These are phyloP conservation scores for Pterocarpus santalinus DNA, from an alignment of 306 rosid species.

Conservation along the genomic window DNA sequence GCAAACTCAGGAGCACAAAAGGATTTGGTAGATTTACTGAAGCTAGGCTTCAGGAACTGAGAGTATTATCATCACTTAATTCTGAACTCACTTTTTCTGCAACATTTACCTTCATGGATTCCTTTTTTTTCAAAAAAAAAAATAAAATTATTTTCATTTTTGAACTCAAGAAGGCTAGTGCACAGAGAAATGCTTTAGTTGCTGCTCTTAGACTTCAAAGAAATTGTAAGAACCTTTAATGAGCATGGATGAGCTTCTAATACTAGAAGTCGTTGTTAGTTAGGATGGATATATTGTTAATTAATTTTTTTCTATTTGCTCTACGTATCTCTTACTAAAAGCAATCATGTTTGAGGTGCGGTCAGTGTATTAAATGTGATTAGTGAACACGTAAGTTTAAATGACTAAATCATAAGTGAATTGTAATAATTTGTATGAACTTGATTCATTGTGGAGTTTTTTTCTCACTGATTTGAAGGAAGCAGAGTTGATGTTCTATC, in stretches of 20 bases:
- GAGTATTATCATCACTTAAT: constrained; percentile 44
- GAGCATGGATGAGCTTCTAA: constrained; percentile 56
- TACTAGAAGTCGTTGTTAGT: too few species aligned
- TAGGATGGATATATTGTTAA: too few species aligned
- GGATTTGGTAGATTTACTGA: constrained; percentile 65
- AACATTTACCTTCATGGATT: constrained; percentile 7
- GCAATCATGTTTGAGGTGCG: too few species aligned
- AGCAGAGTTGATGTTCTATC: too few species aligned
- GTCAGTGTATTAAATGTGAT: too few species aligned
- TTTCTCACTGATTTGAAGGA: too few species aligned
- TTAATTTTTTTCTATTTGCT: too few species aligned
- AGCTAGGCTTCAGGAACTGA: constrained; percentile 68
- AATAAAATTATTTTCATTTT: not conserved
- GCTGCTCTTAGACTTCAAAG: constrained; percentile 67
- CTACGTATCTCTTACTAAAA: too few species aligned
- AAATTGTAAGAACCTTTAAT: constrained; percentile 58
- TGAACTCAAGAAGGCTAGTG: constrained; percentile 55
- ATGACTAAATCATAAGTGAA: too few species aligned
- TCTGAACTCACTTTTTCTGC: constrained; percentile 14
- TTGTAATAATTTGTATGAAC: too few species aligned
- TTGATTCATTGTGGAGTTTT: too few species aligned
- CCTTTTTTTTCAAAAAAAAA: not conserved
- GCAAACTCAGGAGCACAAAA: constrained; percentile 65
- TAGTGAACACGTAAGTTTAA: too few species aligned
- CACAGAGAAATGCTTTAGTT: constrained; percentile 62